A percentile compares a stretch with the other conserved stretches of the same genome.
Conservation (phyloP, 2,329 filamentous ascomycete genomes). For the Alternaria novae-zelandiae region DNA sequence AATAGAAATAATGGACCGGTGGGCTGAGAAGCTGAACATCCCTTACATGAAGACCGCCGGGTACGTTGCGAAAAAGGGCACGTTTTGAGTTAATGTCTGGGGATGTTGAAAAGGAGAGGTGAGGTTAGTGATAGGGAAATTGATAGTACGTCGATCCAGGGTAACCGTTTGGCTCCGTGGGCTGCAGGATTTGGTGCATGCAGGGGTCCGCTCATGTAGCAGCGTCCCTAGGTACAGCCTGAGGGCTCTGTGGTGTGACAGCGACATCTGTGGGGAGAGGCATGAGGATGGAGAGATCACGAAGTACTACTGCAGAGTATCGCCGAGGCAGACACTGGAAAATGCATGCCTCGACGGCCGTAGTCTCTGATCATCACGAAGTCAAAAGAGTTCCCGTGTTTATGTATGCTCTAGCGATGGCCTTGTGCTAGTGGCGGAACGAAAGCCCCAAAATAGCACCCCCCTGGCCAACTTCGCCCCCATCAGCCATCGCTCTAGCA, state of each 20-base stretch:
- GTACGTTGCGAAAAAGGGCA: background rate
- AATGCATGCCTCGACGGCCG: background rate
- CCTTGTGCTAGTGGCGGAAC: constrained; percentile 3
- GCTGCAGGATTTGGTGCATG: background rate
- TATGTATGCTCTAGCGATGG: constrained; percentile 12
- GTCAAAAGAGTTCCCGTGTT: background rate
- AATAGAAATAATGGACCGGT: background rate
- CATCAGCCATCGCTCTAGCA: constrained; percentile 23
- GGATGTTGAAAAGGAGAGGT: background rate
- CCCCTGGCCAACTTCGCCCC: constrained; percentile 10
- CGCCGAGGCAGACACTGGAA: background rate
- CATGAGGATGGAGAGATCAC: background rate
- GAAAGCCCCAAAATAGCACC: constrained; percentile 22
- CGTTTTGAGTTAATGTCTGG: background rate
- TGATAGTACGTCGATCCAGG: background rate
- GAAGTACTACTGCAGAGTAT: background rate
- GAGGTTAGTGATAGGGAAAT: background rate
- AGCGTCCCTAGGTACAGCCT: constrained; percentile 1
- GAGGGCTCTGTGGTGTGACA: background rate
- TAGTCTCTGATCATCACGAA: background rate
- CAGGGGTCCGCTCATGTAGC: background rate
- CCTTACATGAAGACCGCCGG: background rate
- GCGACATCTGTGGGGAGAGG: background rate
- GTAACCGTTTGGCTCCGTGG: background rate
- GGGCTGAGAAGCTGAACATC: background rate